Percentiles rank a stretch among this genome's conserved stretches.
Evolutionary conservation across 2,329 filamentous ascomycete species (phyloP).

Genomic region (Grosmannia serpens): DNA sequence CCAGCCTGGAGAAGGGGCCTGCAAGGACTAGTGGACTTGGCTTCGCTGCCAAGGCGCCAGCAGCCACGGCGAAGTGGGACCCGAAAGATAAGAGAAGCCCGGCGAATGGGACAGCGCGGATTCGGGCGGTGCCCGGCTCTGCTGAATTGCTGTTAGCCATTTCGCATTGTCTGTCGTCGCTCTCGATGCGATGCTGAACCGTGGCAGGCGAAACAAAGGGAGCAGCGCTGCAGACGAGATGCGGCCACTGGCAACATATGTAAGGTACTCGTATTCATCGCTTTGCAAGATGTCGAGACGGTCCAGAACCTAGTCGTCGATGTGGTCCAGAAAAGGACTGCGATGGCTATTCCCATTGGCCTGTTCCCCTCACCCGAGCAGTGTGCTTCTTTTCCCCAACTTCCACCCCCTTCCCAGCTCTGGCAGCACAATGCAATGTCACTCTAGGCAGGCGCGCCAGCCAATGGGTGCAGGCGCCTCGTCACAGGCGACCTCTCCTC

Average conservation of each 20-base stretch:
- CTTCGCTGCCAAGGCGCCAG: conserved; percentile 10
- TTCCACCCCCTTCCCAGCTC: not conserved
- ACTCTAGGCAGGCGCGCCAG: not conserved
- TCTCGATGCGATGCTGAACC: not conserved
- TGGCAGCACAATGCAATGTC: not conserved
- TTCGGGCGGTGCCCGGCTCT: not conserved
- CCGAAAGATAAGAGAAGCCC: conserved; percentile 9
- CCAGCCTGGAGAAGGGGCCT: not conserved
- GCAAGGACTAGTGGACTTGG: conserved; percentile 2
- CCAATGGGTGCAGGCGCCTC: not conserved
- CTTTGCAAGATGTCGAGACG: not conserved
- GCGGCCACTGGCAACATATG: too few relatives aligned
- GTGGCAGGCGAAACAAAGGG: not conserved
- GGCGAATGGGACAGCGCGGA: conserved; percentile 10
- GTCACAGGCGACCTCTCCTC: not conserved
- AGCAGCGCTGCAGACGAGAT: not conserved
- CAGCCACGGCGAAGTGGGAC: conserved; percentile 9
- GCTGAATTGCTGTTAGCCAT: not conserved
- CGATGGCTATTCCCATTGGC: not conserved
- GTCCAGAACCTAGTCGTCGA: not conserved
- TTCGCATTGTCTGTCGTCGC: not conserved
- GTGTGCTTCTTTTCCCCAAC: not conserved
- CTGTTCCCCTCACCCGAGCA: not conserved
- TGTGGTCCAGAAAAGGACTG: not conserved
- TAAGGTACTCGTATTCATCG: too few relatives aligned